Conservation (phyloP, 257 asterid species). For the Orobanche coerulescens region DNA sequence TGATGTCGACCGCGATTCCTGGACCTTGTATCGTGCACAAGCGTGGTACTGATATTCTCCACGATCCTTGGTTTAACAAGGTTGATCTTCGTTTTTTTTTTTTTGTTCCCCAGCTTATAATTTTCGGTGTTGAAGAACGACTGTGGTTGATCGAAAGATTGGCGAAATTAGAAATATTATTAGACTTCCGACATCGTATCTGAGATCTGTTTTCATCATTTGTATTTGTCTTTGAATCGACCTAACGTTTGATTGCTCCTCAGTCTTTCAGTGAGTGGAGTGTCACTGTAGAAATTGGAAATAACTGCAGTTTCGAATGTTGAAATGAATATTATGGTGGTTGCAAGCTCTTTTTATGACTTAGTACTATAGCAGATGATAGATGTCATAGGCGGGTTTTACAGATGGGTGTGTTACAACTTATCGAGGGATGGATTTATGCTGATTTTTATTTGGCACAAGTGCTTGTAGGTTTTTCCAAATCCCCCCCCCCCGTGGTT, state of each 20-base stretch:
- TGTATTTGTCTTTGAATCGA: neutral
- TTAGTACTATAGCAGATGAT: neutral
- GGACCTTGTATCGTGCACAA: slow-evolving; percentile 89
- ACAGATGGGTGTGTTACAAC: too few relatives aligned
- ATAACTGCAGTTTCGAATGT: slow-evolving; percentile 5
- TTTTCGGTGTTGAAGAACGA: slow-evolving; percentile 3
- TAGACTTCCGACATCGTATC: too few relatives aligned
- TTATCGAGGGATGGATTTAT: too few relatives aligned
- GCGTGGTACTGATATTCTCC: slow-evolving; percentile 97
- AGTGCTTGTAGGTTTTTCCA: too few relatives aligned
- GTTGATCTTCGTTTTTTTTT: slow-evolving; percentile 22
- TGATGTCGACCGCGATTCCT: slow-evolving; percentile 67
- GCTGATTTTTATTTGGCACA: too few relatives aligned
- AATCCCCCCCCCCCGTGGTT: too few relatives aligned
- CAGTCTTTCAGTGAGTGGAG: neutral
- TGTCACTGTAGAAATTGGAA: neutral
- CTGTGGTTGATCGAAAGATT: neutral
- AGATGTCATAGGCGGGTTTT: too few relatives aligned
- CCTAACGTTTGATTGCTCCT: neutral
- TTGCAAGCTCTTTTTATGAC: slow-evolving; percentile 6
- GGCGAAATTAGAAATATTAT: neutral
- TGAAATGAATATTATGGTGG: neutral
- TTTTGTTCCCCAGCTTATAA: neutral
- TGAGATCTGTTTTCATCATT: slow-evolving; percentile 19
- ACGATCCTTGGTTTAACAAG: slow-evolving; percentile 99